A percentile compares a stretch with the other conserved stretches of the same genome.
Evolutionary conservation across 2,329 filamentous ascomycete genomes (phyloP).

Genomic region (Monosporascus sp.): DNA sequence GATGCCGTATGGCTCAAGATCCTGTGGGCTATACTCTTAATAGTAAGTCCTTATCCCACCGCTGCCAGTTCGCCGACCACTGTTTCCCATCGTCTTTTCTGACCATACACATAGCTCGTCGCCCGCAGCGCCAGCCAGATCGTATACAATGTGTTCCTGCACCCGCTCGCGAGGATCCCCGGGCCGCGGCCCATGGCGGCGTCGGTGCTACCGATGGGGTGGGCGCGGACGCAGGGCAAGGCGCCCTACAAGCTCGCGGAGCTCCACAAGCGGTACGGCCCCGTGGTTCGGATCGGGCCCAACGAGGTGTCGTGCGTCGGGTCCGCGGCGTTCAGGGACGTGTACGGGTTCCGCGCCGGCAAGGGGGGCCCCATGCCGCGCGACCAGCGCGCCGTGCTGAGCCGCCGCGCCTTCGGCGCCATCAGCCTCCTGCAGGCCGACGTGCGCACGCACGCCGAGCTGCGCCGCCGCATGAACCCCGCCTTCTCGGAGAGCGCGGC

Average conservation of each 20-base stretch:
- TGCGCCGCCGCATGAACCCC: constrained; percentile 12
- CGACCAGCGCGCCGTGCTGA: constrained; percentile 5
- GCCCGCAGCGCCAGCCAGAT: constrained; percentile 5
- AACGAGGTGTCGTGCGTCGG: constrained; percentile 33
- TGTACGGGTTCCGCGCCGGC: constrained; percentile 27
- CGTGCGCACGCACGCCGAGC: constrained; percentile 10
- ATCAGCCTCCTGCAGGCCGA: constrained; percentile 17
- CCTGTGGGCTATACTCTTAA: background rate
- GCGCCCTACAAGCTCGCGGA: constrained; percentile 8
- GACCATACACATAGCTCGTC: background rate
- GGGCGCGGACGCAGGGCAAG: constrained; percentile 4
- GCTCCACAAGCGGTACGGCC: constrained; percentile 36
- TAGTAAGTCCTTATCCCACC: background rate
- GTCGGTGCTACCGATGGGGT: constrained; percentile 10
- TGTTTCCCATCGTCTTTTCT: too few species aligned
- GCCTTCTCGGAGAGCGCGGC: constrained; percentile 14
- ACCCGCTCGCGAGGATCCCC: constrained; percentile 9
- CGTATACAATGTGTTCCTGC: constrained; percentile 13
- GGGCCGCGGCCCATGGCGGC: constrained; percentile 11
- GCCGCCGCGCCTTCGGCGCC: constrained; percentile 8
- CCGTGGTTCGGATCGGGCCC: constrained; percentile 32
- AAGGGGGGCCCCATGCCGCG: constrained; percentile 11
- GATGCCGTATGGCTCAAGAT: background rate
- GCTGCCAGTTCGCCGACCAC: too few species aligned
- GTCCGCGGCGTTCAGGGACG: constrained; percentile 28